These are phyloP conservation scores for Diplodia scrobiculata DNA, from an alignment of 2,329 filamentous ascomycete species.

Conservation along the genomic window DNA sequence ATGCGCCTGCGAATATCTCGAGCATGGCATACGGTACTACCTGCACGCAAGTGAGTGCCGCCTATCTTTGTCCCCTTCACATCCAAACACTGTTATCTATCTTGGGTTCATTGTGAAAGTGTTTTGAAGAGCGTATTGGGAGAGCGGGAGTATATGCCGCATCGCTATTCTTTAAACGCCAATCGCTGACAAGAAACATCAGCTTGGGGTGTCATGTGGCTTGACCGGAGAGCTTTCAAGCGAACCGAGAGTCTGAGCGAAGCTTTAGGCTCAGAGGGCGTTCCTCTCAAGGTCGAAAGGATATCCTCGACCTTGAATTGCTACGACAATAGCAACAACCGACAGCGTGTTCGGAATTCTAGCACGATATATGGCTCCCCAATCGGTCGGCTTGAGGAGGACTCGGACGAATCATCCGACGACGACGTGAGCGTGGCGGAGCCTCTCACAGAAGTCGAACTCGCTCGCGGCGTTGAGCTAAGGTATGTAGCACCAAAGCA, in stretches of 20 bases:
- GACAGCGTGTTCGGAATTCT: conserved; percentile 15
- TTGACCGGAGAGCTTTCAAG: conserved; percentile 43
- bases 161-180: not conserved
- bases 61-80: not conserved
- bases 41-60: conserved; percentile 24
- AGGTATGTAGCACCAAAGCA: not conserved
- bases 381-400: not conserved
- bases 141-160: not conserved
- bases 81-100: too few species aligned
- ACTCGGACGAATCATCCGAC: not conserved
- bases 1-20: conserved; percentile 12
- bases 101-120: too few species aligned
- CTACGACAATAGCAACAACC: conserved; percentile 18
- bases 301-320: not conserved
- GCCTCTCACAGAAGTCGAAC: not conserved
- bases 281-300: conserved; percentile 3
- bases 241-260: conserved; percentile 29
- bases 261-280: conserved; percentile 6
- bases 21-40: conserved; percentile 6
- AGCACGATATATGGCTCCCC: not conserved
- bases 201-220: conserved; percentile 44
- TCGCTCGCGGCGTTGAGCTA: not conserved
- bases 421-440: not conserved
- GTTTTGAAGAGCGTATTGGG: not conserved
- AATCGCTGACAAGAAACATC: not conserved